Evolutionary conservation across 2,329 filamentous ascomycete species (phyloP).

Genomic region (Eutypa lata): DNA sequence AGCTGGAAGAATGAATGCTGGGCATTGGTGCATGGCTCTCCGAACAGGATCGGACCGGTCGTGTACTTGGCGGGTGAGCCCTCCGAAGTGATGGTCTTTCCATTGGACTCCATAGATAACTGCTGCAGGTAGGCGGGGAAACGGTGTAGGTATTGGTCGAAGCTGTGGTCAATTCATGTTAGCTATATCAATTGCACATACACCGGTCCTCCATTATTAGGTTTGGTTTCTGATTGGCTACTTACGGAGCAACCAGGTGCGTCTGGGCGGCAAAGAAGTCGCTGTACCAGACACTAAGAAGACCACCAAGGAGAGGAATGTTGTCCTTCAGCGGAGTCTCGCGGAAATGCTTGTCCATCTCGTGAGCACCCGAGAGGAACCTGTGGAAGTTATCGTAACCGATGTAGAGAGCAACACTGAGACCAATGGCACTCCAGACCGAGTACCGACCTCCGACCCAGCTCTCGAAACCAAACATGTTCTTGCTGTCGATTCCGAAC

Average conservation of each 20-base stretch:
- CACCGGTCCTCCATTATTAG: too few species aligned
- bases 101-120: slow-evolving; percentile 99
- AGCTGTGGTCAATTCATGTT: slow-evolving; percentile 45
- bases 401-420: slow-evolving; percentile 92
- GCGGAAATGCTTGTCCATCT: slow-evolving; percentile 98
- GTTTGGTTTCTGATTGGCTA: slow-evolving; percentile 26
- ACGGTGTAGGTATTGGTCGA: slow-evolving; percentile 98
- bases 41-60: slow-evolving; percentile 92
- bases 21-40: slow-evolving; percentile 97
- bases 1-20: slow-evolving; percentile 99
- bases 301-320: slow-evolving; percentile 87
- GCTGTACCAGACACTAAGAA: slow-evolving; percentile 97
- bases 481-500: slow-evolving; percentile 97
- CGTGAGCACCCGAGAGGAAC: slow-evolving; percentile 90
- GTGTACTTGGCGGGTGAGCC: slow-evolving; percentile 93
- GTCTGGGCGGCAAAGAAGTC: slow-evolving; percentile 99
- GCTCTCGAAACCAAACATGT: slow-evolving; percentile 99
- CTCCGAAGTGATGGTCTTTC: slow-evolving; percentile 92
- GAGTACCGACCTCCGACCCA: slow-evolving; percentile 99
- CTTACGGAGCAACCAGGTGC: slow-evolving; percentile 90
- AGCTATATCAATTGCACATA: neutral
- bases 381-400: slow-evolving; percentile 97
- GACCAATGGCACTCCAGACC: slow-evolving; percentile 96
- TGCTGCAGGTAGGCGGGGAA: slow-evolving; percentile 99
- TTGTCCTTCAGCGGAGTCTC: slow-evolving; percentile 89